Base-by-base conservation (phyloP, 2,329 filamentous ascomycete species). In the Trematosphaeria pertusa region DNA sequence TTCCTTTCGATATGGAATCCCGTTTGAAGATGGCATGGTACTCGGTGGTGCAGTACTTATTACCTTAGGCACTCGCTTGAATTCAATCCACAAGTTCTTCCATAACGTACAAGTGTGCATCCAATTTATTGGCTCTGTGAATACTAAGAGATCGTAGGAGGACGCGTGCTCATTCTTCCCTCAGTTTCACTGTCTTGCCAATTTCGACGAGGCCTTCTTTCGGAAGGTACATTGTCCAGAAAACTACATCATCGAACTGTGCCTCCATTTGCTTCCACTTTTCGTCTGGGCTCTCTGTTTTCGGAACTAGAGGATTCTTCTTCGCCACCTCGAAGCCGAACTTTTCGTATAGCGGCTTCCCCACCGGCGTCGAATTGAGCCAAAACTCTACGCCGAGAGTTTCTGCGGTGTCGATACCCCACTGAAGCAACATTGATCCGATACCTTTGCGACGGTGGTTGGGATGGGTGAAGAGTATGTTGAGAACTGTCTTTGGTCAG, bases 401-500 rank as follows among this genome's bases (percentile, higher is more conserved):
- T 37, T 67, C 62, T 1, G 42, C 69, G 4, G 67, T 56, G 5
- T 64, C 55, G 7, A 59, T 67, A 8, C 71, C 70, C 59, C 67
- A 73, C 28, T 65, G 54, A 21, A 73, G 45, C 22, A 73, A 54
- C 37, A 67, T 61, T 7, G 54, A 40, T 5, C 64, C 71, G 5
- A 62, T 59, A 7, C 71, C 70, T 12, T 61, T 58, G 8, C 60
- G 51, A n/a, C 67, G 59, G 34, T 67, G 60, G 0, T 52, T 50
- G 0, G 70, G 70, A 22, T 66, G 54, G 2, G 68, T 72, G 44
- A 67, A 64, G 33, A 70, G 51, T 3, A 69, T 67, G 17, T 71
- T 59, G 2, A 73, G 61, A 19, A 69, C 71, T 54, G 31, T n/a
- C 4, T 7, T 12, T 15, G 30, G 8, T 12, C 12, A 28, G 24